These are phyloP conservation scores for Mycena belliarum DNA, from an alignment of 768 basidiomycete species.

Conservation along the genomic window DNA sequence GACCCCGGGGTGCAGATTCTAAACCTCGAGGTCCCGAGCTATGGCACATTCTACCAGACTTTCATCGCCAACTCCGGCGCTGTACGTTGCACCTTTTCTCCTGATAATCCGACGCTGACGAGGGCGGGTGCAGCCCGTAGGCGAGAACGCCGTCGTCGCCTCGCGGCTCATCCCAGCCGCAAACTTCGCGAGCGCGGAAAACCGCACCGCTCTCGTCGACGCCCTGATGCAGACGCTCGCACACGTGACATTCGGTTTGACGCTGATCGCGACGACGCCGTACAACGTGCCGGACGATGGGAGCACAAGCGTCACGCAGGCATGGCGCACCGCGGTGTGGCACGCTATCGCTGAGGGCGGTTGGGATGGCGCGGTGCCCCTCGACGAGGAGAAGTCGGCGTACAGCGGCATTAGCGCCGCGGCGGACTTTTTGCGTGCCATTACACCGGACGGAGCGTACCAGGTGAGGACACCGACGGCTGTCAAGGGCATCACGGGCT, in stretches of 20 bases:
- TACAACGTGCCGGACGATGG: conserved; percentile 25
- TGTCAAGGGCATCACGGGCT: neutral
- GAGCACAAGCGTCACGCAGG: conserved; percentile 26
- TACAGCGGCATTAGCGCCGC: conserved; percentile 24
- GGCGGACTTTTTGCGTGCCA: conserved; percentile 23
- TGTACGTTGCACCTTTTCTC: conserved; percentile 18
- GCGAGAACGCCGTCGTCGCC: conserved; percentile 23
- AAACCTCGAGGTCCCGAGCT: conserved; percentile 25
- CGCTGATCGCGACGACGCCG: conserved; percentile 25
- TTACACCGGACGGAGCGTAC: conserved; percentile 31
- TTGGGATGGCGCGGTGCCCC: conserved; percentile 29
- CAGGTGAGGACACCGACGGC: conserved; percentile 16
- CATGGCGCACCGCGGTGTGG: conserved; percentile 31
- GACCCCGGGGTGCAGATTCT: conserved; percentile 22
- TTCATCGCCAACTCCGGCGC: conserved; percentile 27
- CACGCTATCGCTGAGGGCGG: conserved; percentile 26
- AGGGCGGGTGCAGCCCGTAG: conserved; percentile 21
- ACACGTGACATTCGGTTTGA: conserved; percentile 19
- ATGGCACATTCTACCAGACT: conserved; percentile 26
- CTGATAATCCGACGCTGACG: neutral
- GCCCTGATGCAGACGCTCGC: conserved; percentile 23
- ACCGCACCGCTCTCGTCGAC: conserved; percentile 21
- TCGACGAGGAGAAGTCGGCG: conserved; percentile 18
- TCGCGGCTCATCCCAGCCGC: conserved; percentile 30
- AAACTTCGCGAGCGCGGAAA: conserved; percentile 23